Conservation (phyloP, 352 stramenopile species). For the Lagenidium giganteum region DNA sequence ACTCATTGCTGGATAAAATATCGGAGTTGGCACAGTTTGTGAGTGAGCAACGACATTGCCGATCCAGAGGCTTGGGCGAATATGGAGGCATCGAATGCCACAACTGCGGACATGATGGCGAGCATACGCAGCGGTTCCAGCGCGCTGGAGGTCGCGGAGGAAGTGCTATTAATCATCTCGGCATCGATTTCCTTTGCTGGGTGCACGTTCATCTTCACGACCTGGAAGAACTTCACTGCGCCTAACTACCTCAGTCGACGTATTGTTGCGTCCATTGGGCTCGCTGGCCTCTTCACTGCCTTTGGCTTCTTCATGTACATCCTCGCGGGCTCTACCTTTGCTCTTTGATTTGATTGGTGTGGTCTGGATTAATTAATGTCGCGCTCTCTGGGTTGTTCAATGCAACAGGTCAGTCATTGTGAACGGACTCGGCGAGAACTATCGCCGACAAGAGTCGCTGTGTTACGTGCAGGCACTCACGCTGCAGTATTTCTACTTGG, state of each 20-base stretch:
- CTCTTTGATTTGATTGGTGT: not conserved
- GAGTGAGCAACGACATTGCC: too few species aligned
- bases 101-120: not conserved
- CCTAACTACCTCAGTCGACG: slow-evolving; percentile 67
- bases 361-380: not conserved
- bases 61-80: too few species aligned
- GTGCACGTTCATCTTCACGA: slow-evolving; percentile 63
- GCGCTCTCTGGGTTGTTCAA: not conserved
- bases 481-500: slow-evolving; percentile 79
- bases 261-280: slow-evolving; percentile 64
- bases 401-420: slow-evolving; percentile 49
- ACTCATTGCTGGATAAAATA: too few species aligned
- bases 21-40: too few species aligned
- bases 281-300: slow-evolving; percentile 52
- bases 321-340: not conserved
- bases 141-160: slow-evolving; percentile 27
- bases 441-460: slow-evolving; percentile 33
- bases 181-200: slow-evolving; percentile 59
- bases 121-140: not conserved
- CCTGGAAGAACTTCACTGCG: slow-evolving; percentile 57
- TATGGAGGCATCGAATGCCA: too few species aligned
- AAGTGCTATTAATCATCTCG: slow-evolving; percentile 44
- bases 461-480: slow-evolving; percentile 67
- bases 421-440: slow-evolving; percentile 37
- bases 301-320: slow-evolving; percentile 59